Percentiles rank a stretch among this genome's conserved stretches.
phyloP scores from a whole-genome alignment of 2,329 filamentous ascomycete species.

The Sporothrix brunneoviolacea region DNA sequence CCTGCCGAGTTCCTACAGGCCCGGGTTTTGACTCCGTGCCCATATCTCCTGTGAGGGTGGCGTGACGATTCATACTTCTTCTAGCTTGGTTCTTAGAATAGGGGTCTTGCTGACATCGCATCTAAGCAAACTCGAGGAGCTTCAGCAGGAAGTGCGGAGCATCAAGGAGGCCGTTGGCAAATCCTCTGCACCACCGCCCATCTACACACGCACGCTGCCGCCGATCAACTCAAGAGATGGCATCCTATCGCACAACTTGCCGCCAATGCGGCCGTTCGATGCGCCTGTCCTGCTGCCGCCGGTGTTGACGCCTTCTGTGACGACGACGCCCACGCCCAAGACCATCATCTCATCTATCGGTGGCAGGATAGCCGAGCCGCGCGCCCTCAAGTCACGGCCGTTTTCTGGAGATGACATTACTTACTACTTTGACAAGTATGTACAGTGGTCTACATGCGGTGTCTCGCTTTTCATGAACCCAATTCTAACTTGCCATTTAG shows the following conservation, averaged over 20 bases:
- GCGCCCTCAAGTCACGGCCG: slow-evolving; percentile 40
- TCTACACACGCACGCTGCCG: slow-evolving; percentile 18
- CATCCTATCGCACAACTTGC: slow-evolving; percentile 13
- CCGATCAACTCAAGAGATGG: slow-evolving; percentile 18
- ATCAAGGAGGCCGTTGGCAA: slow-evolving; percentile 46
- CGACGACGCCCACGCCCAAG: slow-evolving; percentile 19
- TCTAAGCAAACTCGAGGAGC: slow-evolving; percentile 47
- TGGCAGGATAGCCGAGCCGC: slow-evolving; percentile 26
- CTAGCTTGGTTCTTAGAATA: too few relatives aligned
- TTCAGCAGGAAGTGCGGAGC: slow-evolving; percentile 47
- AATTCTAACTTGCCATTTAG: slow-evolving; percentile 21
- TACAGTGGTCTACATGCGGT: too few relatives aligned
- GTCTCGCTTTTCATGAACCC: too few relatives aligned
- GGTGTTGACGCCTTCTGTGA: slow-evolving; percentile 17
- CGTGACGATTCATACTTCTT: too few relatives aligned
- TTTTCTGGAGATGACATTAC: slow-evolving; percentile 48
- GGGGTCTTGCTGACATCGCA: slow-evolving; percentile 1
- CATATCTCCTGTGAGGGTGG: too few relatives aligned
- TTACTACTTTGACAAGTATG: slow-evolving; percentile 48
- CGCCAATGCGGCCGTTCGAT: slow-evolving; percentile 19
- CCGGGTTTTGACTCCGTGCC: too few relatives aligned
- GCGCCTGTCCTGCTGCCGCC: slow-evolving; percentile 17
- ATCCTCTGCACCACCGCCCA: slow-evolving; percentile 15
- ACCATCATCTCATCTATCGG: slow-evolving; percentile 2
- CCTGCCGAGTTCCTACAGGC: too few relatives aligned